Evolutionary conservation across 257 asterid genomes (phyloP), one percentile per base, ranked within the genome.

Genomic region (Handroanthus guayacan): DNA sequence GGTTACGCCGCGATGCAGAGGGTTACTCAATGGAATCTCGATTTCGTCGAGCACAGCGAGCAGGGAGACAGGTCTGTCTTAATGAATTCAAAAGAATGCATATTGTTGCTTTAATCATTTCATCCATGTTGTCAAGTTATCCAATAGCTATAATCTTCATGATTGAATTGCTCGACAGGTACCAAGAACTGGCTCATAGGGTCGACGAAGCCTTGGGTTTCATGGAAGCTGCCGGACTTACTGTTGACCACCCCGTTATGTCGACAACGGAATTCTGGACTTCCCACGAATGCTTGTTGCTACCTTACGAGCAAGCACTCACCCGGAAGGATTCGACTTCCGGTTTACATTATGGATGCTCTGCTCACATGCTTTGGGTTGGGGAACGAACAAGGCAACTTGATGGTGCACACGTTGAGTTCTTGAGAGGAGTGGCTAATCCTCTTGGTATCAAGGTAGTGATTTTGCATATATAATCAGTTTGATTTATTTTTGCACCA

Each of bases 1-100:
- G 97, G 97, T 81, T 91, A 91, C 50, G 97, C 97, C 43, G 97
- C 95, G 70, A 82, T 92, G 96, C 97, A 92, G 91, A 87, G 96
- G 72, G 97, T 92, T 57, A 86, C 91, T 7, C 91, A 89, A 48
- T 92, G 96, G 96, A 92, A 92, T 82, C 96, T 92, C 50, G 97
- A 89, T 84, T 92, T 92, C 68, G 94, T 87, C 17, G 96, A 92
- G 84, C 72, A 87, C 77, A 86, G 97, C n/a, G 96, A 89, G 79
- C 97, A 92, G 82, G 97, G 96, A 55, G 97, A 92, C 81, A 91
- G 94, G 97, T 89, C 64, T 11, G 86, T 73, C 13, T 67, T 41
- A 9, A 34, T 38, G 71, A 71, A 45, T 11, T 43, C 38, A 25
- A 9, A 43, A 38, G 25, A 14, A 36, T 41, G 45, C 6, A 4